Evolutionary conservation across 1,284 basidiomycete genomes (phyloP).

Genomic region (Blastosporella zonata): DNA sequence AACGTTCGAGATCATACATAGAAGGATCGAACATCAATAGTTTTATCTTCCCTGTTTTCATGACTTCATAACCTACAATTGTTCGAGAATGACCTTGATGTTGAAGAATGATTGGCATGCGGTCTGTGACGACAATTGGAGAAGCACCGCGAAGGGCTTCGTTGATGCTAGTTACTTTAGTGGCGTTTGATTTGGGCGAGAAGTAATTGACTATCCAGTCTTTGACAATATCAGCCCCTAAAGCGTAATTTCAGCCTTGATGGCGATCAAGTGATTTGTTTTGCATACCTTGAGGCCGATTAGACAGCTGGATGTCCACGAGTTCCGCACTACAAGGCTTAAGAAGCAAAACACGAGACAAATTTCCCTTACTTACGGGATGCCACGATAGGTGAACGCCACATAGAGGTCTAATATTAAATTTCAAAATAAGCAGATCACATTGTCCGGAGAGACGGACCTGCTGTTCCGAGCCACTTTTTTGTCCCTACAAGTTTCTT

Average conservation of each 20-base stretch:
- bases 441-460: conserved; percentile 32
- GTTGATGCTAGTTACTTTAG: conserved; percentile 36
- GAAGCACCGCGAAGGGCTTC: conserved; percentile 45
- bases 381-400: conserved; percentile 68
- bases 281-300: conserved; percentile 37
- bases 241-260: conserved; percentile 9
- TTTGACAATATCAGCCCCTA: conserved; percentile 42
- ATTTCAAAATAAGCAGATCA: background rate
- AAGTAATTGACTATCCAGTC: conserved; percentile 74
- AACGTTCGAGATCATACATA: conserved; percentile 40
- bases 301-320: conserved; percentile 55
- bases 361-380: conserved; percentile 52
- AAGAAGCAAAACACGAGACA: background rate
- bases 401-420: conserved; percentile 53
- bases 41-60: conserved; percentile 52
- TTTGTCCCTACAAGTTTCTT: conserved; percentile 58
- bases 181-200: conserved; percentile 32
- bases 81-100: conserved; percentile 82
- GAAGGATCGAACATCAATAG: conserved; percentile 79
- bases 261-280: background rate
- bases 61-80: conserved; percentile 78
- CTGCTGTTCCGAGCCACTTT: conserved; percentile 81
- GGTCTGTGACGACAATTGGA: conserved; percentile 54
- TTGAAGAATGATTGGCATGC: conserved; percentile 80
- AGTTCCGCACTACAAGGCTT: conserved; percentile 47